Conservation (phyloP, 1,284 basidiomycete species). For the Ceratobasidium sp. region DNA sequence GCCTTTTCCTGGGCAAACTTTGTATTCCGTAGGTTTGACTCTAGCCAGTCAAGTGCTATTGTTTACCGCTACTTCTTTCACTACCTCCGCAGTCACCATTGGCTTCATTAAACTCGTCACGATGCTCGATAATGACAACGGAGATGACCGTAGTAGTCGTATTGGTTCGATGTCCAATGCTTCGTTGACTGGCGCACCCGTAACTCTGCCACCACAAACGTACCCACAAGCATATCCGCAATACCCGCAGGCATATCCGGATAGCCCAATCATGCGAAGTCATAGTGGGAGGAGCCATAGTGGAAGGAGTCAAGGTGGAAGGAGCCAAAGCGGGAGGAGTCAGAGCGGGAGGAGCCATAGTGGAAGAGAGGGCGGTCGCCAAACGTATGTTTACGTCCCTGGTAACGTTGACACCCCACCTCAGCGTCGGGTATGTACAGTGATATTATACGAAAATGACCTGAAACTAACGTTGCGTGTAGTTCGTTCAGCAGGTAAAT, state of each 20-base stretch:
- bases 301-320: no score
- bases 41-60: conserved; percentile 51
- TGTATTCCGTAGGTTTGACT: conserved; percentile 45
- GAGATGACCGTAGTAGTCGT: conserved; percentile 58
- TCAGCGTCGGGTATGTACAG: conserved; percentile 6
- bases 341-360: not conserved
- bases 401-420: conserved; percentile 1
- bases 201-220: not conserved
- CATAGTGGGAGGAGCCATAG: no score
- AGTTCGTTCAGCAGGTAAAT: conserved; percentile 21
- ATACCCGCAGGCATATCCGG: no score
- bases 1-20: conserved; percentile 80
- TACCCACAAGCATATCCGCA: not conserved
- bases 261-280: no score
- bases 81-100: conserved; percentile 52
- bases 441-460: not conserved
- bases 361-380: not conserved
- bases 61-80: conserved; percentile 17
- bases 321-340: no score
- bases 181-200: conserved; percentile 58
- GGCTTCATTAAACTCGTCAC: conserved; percentile 55
- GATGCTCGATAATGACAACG: conserved; percentile 55
- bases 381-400: conserved; percentile 14
- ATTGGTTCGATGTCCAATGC: conserved; percentile 60
- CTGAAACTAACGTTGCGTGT: no score